phyloP scores from a whole-genome alignment of 2,329 filamentous ascomycete species.

The Rhinocladiella similis region DNA sequence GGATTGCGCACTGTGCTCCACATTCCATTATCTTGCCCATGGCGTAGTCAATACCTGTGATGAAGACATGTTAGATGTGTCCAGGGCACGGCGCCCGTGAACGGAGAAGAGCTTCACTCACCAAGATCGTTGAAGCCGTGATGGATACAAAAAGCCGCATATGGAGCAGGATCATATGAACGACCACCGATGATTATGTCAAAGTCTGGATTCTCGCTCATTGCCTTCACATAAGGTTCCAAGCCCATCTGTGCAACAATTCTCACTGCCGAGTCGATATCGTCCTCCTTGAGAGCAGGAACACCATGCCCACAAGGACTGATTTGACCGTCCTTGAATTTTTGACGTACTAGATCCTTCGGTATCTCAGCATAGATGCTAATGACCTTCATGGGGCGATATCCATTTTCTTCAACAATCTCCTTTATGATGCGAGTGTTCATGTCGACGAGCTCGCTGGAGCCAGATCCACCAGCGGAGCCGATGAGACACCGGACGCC shows the following conservation, averaged over 20 bases:
- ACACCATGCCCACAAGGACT: constrained; percentile 40
- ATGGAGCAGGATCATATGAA: constrained; percentile 44
- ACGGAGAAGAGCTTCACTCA: not conserved
- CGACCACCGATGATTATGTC: constrained; percentile 51
- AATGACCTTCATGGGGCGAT: constrained; percentile 30
- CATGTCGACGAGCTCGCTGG: constrained; percentile 43
- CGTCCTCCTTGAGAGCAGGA: constrained; percentile 38
- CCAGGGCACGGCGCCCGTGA: not conserved
- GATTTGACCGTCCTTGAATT: constrained; percentile 34
- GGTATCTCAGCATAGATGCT: constrained; percentile 44
- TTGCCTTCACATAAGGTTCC: constrained; percentile 46
- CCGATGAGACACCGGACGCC: constrained; percentile 43
- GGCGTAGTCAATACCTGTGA: constrained; percentile 43
- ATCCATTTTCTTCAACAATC: constrained; percentile 33
- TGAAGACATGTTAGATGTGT: not conserved
- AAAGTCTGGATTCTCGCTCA: constrained; percentile 44
- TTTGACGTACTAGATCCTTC: constrained; percentile 35
- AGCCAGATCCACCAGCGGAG: constrained; percentile 51
- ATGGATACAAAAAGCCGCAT: constrained; percentile 40
- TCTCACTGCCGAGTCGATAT: constrained; percentile 40
- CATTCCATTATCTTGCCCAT: constrained; percentile 62
- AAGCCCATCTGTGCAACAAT: constrained; percentile 50
- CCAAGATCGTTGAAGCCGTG: constrained; percentile 33
- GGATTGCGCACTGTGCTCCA: constrained; percentile 48
- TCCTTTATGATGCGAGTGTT: constrained; percentile 42